phyloP scores from a whole-genome alignment of 306 rosid genomes.

The Begonia loranthoides region DNA sequence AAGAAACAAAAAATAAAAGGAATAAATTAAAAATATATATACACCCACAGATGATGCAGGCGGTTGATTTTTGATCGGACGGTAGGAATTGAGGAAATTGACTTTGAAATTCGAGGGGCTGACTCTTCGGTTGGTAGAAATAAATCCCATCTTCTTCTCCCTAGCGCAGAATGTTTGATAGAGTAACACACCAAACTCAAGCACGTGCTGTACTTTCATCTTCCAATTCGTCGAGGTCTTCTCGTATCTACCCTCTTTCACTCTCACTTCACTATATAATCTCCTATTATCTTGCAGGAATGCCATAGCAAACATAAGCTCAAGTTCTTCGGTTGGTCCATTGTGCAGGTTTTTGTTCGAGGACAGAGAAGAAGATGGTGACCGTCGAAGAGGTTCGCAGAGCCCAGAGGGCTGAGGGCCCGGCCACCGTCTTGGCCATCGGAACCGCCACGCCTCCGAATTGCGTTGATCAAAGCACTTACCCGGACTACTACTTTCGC shows the following conservation, averaged over 20 bases:
- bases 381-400: conserved; percentile 15
- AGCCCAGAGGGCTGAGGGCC: conserved; percentile 16
- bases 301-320: background rate
- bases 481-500: conserved; percentile 22
- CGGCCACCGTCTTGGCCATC: conserved; percentile 17
- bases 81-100: too few relatives aligned
- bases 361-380: conserved; percentile 4
- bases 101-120: too few relatives aligned
- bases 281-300: background rate
- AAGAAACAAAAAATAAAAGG: too few relatives aligned
- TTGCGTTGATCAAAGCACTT: conserved; percentile 7
- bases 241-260: background rate
- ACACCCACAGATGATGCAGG: too few relatives aligned
- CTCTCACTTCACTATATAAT: background rate
- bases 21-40: too few relatives aligned
- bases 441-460: conserved; percentile 22
- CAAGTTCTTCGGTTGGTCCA: background rate
- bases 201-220: background rate
- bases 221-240: background rate
- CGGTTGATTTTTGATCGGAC: too few relatives aligned
- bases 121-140: too few relatives aligned
- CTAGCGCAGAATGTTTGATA: conserved; percentile 46
- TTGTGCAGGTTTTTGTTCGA: background rate
- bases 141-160: too few relatives aligned
- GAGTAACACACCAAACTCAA: conserved; percentile 29